These are phyloP conservation scores for Cicer chorassanicum DNA, from an alignment of 306 rosid genomes.

Conservation along the genomic window DNA sequence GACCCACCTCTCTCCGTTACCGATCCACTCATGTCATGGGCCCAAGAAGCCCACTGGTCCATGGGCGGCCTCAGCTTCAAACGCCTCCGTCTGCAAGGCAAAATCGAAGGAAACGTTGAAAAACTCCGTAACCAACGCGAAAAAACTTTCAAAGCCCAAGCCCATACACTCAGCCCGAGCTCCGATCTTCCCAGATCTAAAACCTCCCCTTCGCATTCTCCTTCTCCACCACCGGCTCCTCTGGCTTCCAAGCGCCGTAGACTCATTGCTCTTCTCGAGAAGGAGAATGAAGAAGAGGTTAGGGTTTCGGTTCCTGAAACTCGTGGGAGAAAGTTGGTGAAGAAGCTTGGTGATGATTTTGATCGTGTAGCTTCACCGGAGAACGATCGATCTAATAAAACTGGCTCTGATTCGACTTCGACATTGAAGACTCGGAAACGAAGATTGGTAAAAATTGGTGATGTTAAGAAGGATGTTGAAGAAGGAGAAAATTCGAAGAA, in stretches of 20 bases:
- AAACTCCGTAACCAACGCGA: constrained; percentile 69
- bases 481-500: constrained; percentile 38
- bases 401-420: constrained; percentile 5
- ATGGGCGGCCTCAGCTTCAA: constrained; percentile 86
- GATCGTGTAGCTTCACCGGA: constrained; percentile 75
- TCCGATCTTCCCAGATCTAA: not conserved
- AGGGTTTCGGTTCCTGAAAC: constrained; percentile 4
- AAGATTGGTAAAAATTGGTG: constrained; percentile 39
- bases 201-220: not conserved
- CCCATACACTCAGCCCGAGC: not conserved
- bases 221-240: constrained; percentile 78
- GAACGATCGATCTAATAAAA: constrained; percentile 31
- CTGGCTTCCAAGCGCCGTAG: constrained; percentile 55
- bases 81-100: constrained; percentile 82
- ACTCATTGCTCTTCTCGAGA: constrained; percentile 49
- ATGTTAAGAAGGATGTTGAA: constrained; percentile 50
- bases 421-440: constrained; percentile 42
- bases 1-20: constrained; percentile 67
- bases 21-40: constrained; percentile 74
- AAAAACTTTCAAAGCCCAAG: constrained; percentile 34
- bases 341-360: constrained; percentile 81
- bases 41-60: constrained; percentile 94
- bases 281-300: constrained; percentile 31
- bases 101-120: constrained; percentile 73
- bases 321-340: constrained; percentile 66